Base-by-base conservation (phyloP, 768 basidiomycete genomes). In the Amanita fuliginea region DNA sequence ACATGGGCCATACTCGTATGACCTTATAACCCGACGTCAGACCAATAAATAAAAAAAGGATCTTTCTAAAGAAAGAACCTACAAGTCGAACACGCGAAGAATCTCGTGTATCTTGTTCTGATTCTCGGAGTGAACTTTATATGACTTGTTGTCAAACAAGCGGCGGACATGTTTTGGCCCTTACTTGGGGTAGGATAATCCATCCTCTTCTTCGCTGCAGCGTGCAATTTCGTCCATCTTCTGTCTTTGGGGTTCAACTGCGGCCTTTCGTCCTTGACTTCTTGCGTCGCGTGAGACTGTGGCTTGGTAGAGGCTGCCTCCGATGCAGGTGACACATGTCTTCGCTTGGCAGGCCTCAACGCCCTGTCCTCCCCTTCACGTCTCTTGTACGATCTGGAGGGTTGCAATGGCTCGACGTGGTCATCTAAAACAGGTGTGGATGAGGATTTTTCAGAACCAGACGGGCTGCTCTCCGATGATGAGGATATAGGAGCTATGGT, bases 1-100 rank as follows among this genome's bases (percentile, higher is more conserved):
- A 55, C 83, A 88, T 2, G 88, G 89, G 0, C 89, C 90, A 59
- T 81, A 93, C 55, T 87, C 79, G 50, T 83, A 84, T 1, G 81
- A 77, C 60, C 86, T n/a, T n/a, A n/a, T 88, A 42, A 7, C 21
- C 11, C 18, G 46, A 9, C 10, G 35, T 49, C 40, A 50, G 60
- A 42, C 55, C 41, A 1, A n/a, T n/a, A n/a, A n/a, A n/a, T n/a
- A n/a, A n/a, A n/a, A n/a, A n/a, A n/a, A n/a, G n/a, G n/a, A n/a
- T n/a, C n/a, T n/a, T n/a, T n/a, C n/a, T n/a, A n/a, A n/a, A n/a
- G n/a, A 19, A 28, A n/a, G 37, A 43, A 35, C 30, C 52, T 57
- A 84, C 81, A 86, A 65, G 59, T 91, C 90, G 56, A 90, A 90
- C n/a, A 80, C 74, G 10, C 83, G 77, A 21, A 91, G 75, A 43